Conservation (phyloP, 225 moss, liverwort and hornwort genomes). For the Pseudisothecium myosuroides region DNA sequence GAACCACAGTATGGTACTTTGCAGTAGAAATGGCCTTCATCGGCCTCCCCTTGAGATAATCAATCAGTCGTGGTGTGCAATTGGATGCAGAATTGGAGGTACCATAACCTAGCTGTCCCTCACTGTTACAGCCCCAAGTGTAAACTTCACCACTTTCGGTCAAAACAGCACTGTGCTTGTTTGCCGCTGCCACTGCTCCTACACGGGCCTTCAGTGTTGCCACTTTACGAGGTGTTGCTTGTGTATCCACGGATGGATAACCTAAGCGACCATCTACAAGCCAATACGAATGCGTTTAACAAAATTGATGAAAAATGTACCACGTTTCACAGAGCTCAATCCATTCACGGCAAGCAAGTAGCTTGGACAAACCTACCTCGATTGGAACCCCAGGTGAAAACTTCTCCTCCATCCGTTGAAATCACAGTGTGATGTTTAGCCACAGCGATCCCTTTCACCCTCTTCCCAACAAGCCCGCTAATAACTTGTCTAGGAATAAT, state of each 20-base stretch:
- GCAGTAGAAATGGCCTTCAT: slow-evolving; percentile 68
- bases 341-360: not conserved
- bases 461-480: slow-evolving; percentile 65
- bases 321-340: not conserved
- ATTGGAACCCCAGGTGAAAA: slow-evolving; percentile 98
- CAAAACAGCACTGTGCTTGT: slow-evolving; percentile 95
- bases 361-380: slow-evolving; percentile 47
- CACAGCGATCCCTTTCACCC: slow-evolving; percentile 73
- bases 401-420: slow-evolving; percentile 79
- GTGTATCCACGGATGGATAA: slow-evolving; percentile 90
- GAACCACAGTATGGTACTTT: slow-evolving; percentile 85
- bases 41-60: slow-evolving; percentile 78
- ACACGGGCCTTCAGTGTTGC: slow-evolving; percentile 69
- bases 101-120: slow-evolving; percentile 94
- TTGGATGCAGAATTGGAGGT: slow-evolving; percentile 95
- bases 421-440: slow-evolving; percentile 96
- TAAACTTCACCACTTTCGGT: slow-evolving; percentile 81
- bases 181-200: slow-evolving; percentile 81
- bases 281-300: not conserved
- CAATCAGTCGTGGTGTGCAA: slow-evolving; percentile 66
- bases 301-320: not conserved
- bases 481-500: slow-evolving; percentile 77
- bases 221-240: slow-evolving; percentile 89
- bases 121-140: slow-evolving; percentile 95
- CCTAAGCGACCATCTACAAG: slow-evolving; percentile 94